Conservation (phyloP, 306 rosid species). For the Inga laurina region DNA sequence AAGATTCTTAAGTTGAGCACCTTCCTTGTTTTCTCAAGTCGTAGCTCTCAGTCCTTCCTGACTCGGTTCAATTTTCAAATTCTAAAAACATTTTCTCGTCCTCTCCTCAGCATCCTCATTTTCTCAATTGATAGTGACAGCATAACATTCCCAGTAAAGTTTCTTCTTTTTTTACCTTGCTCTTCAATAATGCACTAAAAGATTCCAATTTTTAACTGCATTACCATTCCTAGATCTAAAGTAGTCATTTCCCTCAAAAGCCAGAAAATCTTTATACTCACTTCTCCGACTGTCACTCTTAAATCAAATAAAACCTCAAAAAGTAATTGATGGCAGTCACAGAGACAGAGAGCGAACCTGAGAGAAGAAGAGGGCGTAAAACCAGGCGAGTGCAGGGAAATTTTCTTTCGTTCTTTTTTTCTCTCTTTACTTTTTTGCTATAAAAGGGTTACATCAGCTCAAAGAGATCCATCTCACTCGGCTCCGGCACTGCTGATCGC, state of each 20-base stretch:
- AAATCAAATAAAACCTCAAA: background rate
- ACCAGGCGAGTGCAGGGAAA: background rate
- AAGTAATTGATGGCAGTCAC: background rate
- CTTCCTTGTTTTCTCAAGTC: background rate
- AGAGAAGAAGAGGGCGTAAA: slow-evolving; percentile 8
- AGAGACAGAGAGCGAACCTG: background rate
- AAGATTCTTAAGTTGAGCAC: background rate
- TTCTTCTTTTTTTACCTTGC: background rate
- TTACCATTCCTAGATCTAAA: background rate
- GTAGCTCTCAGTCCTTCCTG: background rate
- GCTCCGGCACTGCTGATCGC: too few relatives aligned
- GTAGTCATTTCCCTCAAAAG: background rate
- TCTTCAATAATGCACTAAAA: background rate
- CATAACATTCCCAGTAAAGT: background rate
- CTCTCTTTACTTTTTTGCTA: too few relatives aligned
- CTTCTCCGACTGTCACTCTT: background rate
- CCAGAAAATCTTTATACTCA: background rate
- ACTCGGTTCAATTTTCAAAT: background rate
- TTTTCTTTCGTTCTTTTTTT: too few relatives aligned
- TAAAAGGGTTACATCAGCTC: too few relatives aligned
- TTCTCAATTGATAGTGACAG: slow-evolving; percentile 1
- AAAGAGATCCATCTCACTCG: too few relatives aligned
- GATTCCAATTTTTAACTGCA: background rate
- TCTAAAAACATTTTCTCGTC: background rate
- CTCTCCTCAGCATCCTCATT: background rate